phyloP scores from a whole-genome alignment of 192 early-diverging fungal species.

The Coemansia sp. region DNA sequence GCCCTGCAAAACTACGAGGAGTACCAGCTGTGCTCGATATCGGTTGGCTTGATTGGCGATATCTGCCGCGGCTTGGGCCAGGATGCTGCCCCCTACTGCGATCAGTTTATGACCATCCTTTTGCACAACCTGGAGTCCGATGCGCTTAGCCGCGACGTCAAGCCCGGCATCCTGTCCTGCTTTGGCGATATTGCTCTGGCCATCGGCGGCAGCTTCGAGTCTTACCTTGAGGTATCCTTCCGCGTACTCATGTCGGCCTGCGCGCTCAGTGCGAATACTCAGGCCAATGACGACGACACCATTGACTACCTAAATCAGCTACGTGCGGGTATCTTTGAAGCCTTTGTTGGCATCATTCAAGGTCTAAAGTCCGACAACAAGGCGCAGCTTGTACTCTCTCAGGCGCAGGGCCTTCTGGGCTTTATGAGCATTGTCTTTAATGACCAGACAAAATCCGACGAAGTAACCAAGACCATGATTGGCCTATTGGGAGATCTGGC shows the following conservation, averaged over 20 bases:
- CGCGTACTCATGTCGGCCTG: conserved; percentile 83
- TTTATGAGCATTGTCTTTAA: conserved; percentile 74
- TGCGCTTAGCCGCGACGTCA: conserved; percentile 80
- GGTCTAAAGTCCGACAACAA: conserved; percentile 82
- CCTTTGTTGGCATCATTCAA: conserved; percentile 95
- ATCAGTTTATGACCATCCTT: conserved; percentile 83
- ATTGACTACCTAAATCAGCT: conserved; percentile 87
- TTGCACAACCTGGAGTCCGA: conserved; percentile 78
- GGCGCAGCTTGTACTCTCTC: conserved; percentile 62
- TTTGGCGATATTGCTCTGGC: conserved; percentile 78
- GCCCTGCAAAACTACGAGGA: conserved; percentile 92
- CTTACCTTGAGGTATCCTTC: conserved; percentile 84
- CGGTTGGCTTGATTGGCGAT: conserved; percentile 97
- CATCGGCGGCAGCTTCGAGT: conserved; percentile 83
- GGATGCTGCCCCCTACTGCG: conserved; percentile 75
- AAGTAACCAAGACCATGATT: conserved; percentile 73
- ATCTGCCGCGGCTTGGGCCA: conserved; percentile 84
- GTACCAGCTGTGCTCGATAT: conserved; percentile 89
- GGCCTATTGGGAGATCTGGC: conserved; percentile 96
- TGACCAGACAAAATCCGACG: conserved; percentile 67
- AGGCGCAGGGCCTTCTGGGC: conserved; percentile 72
- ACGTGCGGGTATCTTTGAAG: conserved; percentile 90
- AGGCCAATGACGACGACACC: conserved; percentile 69
- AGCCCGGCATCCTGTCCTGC: conserved; percentile 91
- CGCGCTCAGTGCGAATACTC: conserved; percentile 61